Conservation (phyloP, 768 basidiomycete species). For the Phaffia tasmanica region DNA sequence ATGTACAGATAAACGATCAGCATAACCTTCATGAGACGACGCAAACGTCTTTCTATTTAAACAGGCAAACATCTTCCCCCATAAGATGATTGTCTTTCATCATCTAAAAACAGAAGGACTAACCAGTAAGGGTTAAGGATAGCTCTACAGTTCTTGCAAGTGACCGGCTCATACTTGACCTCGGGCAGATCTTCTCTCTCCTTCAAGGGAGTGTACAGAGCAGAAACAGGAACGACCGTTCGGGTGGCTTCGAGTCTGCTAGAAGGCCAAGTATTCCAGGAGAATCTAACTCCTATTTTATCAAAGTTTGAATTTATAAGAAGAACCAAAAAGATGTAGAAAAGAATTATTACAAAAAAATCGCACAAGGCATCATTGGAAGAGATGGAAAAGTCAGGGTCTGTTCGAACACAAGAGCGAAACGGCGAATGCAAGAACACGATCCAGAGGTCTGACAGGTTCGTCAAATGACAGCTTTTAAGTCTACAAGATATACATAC, state of each 20-base stretch:
- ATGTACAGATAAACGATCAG: too few relatives aligned
- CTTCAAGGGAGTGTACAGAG: slow-evolving; percentile 91
- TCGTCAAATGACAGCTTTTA: too few relatives aligned
- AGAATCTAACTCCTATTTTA: slow-evolving; percentile 69
- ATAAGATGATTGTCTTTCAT: too few relatives aligned
- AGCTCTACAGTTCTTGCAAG: slow-evolving; percentile 96
- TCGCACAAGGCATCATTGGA: not conserved
- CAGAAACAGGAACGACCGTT: slow-evolving; percentile 96
- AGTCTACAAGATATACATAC: not conserved
- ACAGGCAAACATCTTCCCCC: too few relatives aligned
- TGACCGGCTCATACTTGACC: slow-evolving; percentile 94
- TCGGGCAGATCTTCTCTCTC: slow-evolving; percentile 86
- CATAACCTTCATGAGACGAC: not conserved
- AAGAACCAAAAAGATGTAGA: not conserved
- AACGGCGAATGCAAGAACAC: too few relatives aligned
- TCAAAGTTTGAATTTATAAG: slow-evolving; percentile 58
- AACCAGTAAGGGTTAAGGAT: slow-evolving; percentile 97
- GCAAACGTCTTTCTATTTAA: not conserved
- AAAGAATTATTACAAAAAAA: not conserved
- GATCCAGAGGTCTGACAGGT: too few relatives aligned
- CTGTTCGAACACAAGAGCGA: too few relatives aligned
- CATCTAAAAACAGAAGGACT: slow-evolving; percentile 29
- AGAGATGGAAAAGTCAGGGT: not conserved
- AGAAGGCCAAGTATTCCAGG: slow-evolving; percentile 99
- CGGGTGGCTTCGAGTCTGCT: slow-evolving; percentile 95